Base-by-base conservation (phyloP, 2,329 filamentous ascomycete genomes). In the Tolypocladium tropicale region DNA sequence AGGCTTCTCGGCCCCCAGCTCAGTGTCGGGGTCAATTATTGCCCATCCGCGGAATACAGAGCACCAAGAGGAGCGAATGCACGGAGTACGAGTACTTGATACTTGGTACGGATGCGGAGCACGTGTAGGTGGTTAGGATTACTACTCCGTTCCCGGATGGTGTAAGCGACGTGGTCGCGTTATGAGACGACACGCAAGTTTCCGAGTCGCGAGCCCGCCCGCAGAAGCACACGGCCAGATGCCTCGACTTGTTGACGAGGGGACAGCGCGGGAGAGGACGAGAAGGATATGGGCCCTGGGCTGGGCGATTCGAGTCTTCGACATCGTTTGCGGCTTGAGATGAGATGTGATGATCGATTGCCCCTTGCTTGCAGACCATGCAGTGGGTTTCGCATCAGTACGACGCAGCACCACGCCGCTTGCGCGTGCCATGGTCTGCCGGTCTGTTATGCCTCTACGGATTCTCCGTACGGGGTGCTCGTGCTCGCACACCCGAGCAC, bases 341-440 rank as follows among this genome's bases (percentile, higher is more conserved):
- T 53, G 51, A 53, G 55, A 56, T 53, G 51, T 50, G 55, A 56
- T 56, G 55, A 56, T 56, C 55, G 55, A 25, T 39, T 39, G 51
- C 41, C 55, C 55, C 51, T 56, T 56, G 55, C 54, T 53, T 56
- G 50, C 54, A 53, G 39, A 37, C 46, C 4, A 21, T n/a, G 9
- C 28, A 18, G 46, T 32, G 43, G 43, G 16, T 48, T 48, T 48
- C 23, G 28, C 43, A 30, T 48, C n/a, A 18, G 46, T 3, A 30
- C 46, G n/a, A 18, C 16, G 9, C 28, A 21, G 46, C 25, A 21
- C 46, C 46, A 49, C 46, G 46, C 46, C 12, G 46, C 46, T 30
- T 49, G 46, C 46, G 46, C 46, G 16, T 49, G 46, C 32, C 46
- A 49, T 49, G 28, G 21, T 21, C 39, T 25, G 39, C 3, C 21